Conservation (phyloP, 73 alveolate genomes). For the Tetrahymena thermophila region DNA sequence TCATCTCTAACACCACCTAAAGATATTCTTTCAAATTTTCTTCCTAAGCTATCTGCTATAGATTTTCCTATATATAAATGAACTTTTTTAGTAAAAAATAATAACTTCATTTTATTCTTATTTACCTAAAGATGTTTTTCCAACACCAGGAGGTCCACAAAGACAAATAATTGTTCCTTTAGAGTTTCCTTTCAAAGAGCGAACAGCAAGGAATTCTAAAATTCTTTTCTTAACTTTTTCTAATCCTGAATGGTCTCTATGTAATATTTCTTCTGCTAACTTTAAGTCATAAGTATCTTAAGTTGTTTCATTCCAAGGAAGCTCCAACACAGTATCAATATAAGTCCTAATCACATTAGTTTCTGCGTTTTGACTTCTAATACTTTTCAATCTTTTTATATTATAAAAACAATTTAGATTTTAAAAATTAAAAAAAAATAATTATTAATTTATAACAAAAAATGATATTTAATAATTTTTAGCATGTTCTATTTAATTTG, state of each 20-base stretch:
- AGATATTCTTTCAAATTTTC: slow-evolving; percentile 87
- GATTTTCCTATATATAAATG: slow-evolving; percentile 33
- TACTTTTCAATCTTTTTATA: slow-evolving; percentile 37
- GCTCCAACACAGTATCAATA: slow-evolving; percentile 54
- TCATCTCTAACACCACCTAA: slow-evolving; percentile 94
- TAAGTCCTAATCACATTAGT: slow-evolving; percentile 65
- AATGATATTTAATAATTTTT: too few relatives aligned
- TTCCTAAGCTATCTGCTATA: slow-evolving; percentile 82
- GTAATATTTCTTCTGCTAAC: slow-evolving; percentile 57
- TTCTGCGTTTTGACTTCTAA: slow-evolving; percentile 57
- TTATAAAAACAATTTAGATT: not conserved
- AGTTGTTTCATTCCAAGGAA: slow-evolving; percentile 71
- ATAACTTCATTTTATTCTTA: not conserved
- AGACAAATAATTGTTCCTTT: slow-evolving; percentile 83
- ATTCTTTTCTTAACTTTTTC: slow-evolving; percentile 87
- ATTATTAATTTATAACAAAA: too few relatives aligned
- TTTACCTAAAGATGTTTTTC: slow-evolving; percentile 89
- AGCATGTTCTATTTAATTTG: too few relatives aligned
- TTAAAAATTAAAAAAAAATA: not conserved
- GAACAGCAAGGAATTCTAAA: slow-evolving; percentile 80
- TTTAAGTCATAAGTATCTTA: slow-evolving; percentile 58
- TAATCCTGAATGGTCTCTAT: slow-evolving; percentile 88
- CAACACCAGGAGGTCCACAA: slow-evolving; percentile 96
- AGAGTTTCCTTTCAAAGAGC: slow-evolving; percentile 55
- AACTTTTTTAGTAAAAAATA: not conserved